Evolutionary conservation across 305 asterid species (phyloP), one percentile per base, ranked within the genome.

Genomic region (Fraxinus nigra): DNA sequence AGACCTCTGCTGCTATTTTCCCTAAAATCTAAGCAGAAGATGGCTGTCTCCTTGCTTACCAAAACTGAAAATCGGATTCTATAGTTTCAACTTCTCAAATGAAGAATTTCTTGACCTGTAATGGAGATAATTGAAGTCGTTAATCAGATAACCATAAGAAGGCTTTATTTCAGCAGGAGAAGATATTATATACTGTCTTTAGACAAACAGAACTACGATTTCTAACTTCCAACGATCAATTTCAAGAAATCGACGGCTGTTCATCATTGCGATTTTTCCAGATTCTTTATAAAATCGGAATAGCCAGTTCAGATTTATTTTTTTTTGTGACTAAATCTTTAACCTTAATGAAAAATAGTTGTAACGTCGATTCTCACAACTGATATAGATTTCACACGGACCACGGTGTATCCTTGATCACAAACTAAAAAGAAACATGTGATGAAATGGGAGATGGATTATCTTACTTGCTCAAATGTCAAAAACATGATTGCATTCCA

Each of bases 401-500:
- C 7, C 76, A 78, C 33, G 11, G 8, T n/a, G 24, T 34, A 75
- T 54, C 78, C 48, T 72, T 20, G 69, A 56, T 10, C 65, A 81
- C 16, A 63, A 22, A 63, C 33, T 9, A 22, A 24, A 24, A 63
- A 63, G 33, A 24, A 61, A 69, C 20, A 4, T 2, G 20, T 13
- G 22, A 2, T 65, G 73, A 56, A 78, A 63, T 22, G 70, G 77
- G 48, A 80, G 85, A 84, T 63, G 43, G 20, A 75, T 56, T 33
- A 22, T 81, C 96, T 90, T 89, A 93, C 98, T 83, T 90, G 93
- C 86, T 95, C 98, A 32, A 93, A 81, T 48, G 90, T 91, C 87
- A 93, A 87, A 87, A 93, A 95, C 98, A 95, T 93, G 89, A 95
- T 90, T 70, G 88, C 97, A 76, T 95, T 95, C 98, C 97, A 93